These are phyloP conservation scores for Bidens hawaiensis DNA, from an alignment of 140 eudicot genomes.

Conservation along the genomic window DNA sequence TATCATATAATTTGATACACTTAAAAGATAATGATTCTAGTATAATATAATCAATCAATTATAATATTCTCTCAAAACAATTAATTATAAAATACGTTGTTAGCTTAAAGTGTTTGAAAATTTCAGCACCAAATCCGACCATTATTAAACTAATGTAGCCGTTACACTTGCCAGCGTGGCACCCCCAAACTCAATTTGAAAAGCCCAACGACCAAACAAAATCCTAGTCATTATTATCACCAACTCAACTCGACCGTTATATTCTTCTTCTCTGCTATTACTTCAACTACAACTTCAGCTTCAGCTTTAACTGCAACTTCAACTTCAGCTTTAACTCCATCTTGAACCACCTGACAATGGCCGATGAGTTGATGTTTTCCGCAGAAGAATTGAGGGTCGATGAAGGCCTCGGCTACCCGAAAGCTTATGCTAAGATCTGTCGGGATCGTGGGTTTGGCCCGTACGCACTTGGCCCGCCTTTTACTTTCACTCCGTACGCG, in stretches of 20 bases:
- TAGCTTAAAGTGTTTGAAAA: not conserved
- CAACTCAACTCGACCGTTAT: conserved; percentile 30
- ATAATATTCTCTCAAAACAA: too few relatives aligned
- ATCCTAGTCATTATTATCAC: not conserved
- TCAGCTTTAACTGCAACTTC: not conserved
- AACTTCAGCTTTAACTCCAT: too few relatives aligned
- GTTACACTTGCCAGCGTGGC: conserved; percentile 37
- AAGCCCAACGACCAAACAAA: conserved; percentile 1
- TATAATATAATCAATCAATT: too few relatives aligned
- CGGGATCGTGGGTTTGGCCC: conserved; percentile 70
- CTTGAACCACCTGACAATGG: conserved; percentile 36
- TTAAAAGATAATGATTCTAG: not conserved
- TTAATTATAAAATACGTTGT: too few relatives aligned
- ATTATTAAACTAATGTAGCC: conserved; percentile 21
- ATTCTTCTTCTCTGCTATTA: not conserved
- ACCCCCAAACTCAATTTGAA: conserved; percentile 25
- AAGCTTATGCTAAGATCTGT: conserved; percentile 81
- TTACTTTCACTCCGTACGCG: conserved; percentile 62
- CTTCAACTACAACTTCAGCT: not conserved
- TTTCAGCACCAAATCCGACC: not conserved
- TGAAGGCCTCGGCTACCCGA: conserved; percentile 77
- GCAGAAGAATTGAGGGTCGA: conserved; percentile 70
- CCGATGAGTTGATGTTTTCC: conserved; percentile 46
- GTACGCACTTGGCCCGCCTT: conserved; percentile 83
- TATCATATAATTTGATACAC: not conserved